Percentiles rank a stretch among this genome's conserved stretches.
phyloP scores from a whole-genome alignment of 2,329 filamentous ascomycete species.

The Botryosphaeria dothidea region DNA sequence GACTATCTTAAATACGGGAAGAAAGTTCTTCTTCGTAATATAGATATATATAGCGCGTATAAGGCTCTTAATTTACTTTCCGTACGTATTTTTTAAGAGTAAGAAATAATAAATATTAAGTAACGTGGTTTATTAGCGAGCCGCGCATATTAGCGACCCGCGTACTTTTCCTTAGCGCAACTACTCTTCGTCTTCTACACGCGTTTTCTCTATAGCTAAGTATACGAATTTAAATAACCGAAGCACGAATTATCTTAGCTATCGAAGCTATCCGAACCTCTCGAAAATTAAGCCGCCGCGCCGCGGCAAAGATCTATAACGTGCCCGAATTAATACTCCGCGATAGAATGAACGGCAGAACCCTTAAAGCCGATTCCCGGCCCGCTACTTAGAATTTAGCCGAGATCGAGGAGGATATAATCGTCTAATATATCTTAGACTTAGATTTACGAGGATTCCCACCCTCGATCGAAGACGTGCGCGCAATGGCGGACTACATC shows the following conservation, averaged over 20 bases:
- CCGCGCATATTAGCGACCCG: neutral
- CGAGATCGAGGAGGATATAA: slow-evolving; percentile 22
- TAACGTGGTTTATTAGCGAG: neutral
- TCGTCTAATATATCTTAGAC: slow-evolving; percentile 24
- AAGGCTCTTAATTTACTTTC: too few species aligned
- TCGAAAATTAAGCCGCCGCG: slow-evolving; percentile 19
- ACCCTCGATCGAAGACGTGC: slow-evolving; percentile 20
- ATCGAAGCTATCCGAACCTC: slow-evolving; percentile 23
- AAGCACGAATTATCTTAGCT: slow-evolving; percentile 24
- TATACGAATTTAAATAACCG: neutral
- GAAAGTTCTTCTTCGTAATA: too few species aligned
- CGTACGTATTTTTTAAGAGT: too few species aligned
- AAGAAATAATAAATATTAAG: too few species aligned
- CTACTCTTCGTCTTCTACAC: neutral
- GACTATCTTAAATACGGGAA: too few species aligned
- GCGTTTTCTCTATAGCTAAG: neutral
- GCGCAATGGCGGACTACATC: slow-evolving; percentile 25
- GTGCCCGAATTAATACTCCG: slow-evolving; percentile 19
- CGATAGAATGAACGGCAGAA: slow-evolving; percentile 20
- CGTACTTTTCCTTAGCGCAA: neutral
- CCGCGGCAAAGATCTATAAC: slow-evolving; percentile 21
- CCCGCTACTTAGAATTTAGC: slow-evolving; percentile 18
- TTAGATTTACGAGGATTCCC: slow-evolving; percentile 18
- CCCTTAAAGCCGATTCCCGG: neutral
- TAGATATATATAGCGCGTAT: too few species aligned